Evolutionary conservation across 1,139 yeast genomes (phyloP).

Genomic region (Candida buenavistaensis): DNA sequence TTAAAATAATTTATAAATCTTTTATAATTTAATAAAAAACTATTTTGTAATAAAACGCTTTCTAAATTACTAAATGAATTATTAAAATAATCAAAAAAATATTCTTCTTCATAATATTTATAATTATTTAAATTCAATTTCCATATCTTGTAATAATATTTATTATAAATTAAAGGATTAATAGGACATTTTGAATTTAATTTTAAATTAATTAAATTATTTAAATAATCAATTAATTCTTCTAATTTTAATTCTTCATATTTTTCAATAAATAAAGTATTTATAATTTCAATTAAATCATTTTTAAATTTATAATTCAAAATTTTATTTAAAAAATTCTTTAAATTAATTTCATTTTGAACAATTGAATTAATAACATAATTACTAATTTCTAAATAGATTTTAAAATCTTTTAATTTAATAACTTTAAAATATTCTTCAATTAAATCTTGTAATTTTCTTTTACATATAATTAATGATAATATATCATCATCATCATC

Average conservation of each 20-base stretch:
- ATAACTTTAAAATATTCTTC: slow-evolving; percentile 13
- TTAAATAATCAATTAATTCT: slow-evolving; percentile 14
- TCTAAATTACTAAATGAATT: slow-evolving; percentile 6
- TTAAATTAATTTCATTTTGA: slow-evolving; percentile 15
- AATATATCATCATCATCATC: too few species aligned
- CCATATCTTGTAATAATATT: slow-evolving; percentile 17
- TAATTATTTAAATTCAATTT: slow-evolving; percentile 13
- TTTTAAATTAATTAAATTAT: slow-evolving; percentile 8
- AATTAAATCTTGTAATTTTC: slow-evolving; percentile 13
- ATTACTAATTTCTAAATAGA: slow-evolving; percentile 11
- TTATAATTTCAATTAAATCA: slow-evolving; percentile 16
- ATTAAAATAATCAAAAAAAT: slow-evolving; percentile 15
- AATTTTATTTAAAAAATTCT: slow-evolving; percentile 12
- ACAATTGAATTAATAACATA: slow-evolving; percentile 16
- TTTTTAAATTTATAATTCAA: slow-evolving; percentile 13
- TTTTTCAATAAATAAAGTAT: slow-evolving; percentile 19
- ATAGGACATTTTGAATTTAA: not conserved
- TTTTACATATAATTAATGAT: slow-evolving; percentile 9
- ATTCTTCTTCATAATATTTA: slow-evolving; percentile 16
- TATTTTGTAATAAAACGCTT: slow-evolving; percentile 11
- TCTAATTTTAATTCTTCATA: slow-evolving; percentile 20
- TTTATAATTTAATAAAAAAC: slow-evolving; percentile 13
- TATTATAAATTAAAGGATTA: slow-evolving; percentile 13
- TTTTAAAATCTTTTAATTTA: slow-evolving; percentile 9
- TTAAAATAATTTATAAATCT: slow-evolving; percentile 13